These are phyloP conservation scores for Tulasnella sp. DNA, from an alignment of 768 basidiomycete genomes.

Conservation along the genomic window DNA sequence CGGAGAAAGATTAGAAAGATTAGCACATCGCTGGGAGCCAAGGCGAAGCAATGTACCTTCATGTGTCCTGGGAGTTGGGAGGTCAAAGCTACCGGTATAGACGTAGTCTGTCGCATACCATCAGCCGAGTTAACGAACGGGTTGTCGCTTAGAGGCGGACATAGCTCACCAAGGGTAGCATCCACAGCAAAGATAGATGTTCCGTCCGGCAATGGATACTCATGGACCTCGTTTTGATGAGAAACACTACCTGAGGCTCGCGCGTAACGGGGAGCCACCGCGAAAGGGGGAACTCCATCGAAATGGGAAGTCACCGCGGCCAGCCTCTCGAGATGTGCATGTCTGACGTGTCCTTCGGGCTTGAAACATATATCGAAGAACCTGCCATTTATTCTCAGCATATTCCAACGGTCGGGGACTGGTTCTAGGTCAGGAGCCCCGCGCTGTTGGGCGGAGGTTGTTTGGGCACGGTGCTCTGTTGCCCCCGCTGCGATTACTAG, in stretches of 20 bases:
- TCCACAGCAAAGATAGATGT: neutral
- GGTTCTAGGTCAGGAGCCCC: neutral
- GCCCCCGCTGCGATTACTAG: conserved; percentile 1
- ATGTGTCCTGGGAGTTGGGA: neutral
- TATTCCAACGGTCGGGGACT: neutral
- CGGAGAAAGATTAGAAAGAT: neutral
- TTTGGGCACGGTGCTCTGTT: neutral
- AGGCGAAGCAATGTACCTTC: neutral
- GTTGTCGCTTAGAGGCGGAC: neutral
- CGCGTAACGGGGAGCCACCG: neutral
- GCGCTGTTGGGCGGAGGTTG: neutral
- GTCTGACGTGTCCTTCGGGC: neutral
- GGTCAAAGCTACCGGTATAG: neutral
- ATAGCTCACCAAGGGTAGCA: neutral
- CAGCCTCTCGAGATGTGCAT: conserved; percentile 3
- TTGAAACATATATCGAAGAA: neutral
- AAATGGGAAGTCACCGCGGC: neutral
- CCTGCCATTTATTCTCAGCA: neutral
- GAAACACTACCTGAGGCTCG: neutral
- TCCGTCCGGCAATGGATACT: neutral
- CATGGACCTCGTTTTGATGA: neutral
- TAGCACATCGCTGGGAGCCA: too few relatives aligned
- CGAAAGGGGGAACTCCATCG: too few relatives aligned
- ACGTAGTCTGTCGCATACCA: neutral
- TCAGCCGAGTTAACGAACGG: neutral